Percentiles rank a stretch among this genome's conserved stretches.
phyloP scores from a whole-genome alignment of 2,329 filamentous ascomycete genomes.

The Magnaporthales sp. region DNA sequence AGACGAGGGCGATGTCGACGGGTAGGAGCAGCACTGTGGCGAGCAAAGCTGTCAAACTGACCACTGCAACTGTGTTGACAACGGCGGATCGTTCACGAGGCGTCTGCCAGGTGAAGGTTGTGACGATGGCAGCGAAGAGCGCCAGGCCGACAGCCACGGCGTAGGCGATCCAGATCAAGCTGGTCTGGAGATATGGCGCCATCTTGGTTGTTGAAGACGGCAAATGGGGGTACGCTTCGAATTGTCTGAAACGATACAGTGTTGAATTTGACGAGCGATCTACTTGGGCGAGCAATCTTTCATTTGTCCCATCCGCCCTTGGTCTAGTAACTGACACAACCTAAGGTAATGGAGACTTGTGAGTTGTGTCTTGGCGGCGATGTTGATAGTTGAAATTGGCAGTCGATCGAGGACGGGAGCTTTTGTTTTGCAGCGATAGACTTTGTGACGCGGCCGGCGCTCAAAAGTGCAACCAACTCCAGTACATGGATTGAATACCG shows the following conservation, averaged over 20 bases:
- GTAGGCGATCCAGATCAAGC: constrained; percentile 93
- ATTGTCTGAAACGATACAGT: not conserved
- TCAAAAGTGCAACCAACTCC: not conserved
- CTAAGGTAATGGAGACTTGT: not conserved
- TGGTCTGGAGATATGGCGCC: constrained; percentile 61
- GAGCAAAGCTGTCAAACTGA: constrained; percentile 79
- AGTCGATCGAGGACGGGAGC: not conserved
- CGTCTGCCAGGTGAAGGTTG: constrained; percentile 86
- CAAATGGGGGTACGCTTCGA: not conserved
- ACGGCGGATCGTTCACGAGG: constrained; percentile 76
- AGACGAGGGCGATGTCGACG: constrained; percentile 91
- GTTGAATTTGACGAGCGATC: not conserved
- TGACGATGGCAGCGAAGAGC: constrained; percentile 69
- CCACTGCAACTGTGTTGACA: constrained; percentile 76
- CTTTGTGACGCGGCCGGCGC: not conserved
- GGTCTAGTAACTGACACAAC: not conserved
- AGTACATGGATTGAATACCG: not conserved
- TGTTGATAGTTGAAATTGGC: not conserved
- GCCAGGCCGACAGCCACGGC: constrained; percentile 71
- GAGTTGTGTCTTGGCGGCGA: not conserved
- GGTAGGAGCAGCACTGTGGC: constrained; percentile 89
- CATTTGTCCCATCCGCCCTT: not conserved
- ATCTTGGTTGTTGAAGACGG: not conserved
- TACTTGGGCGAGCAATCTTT: not conserved
- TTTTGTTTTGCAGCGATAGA: not conserved